A percentile compares a stretch with the other conserved stretches of the same genome.
These are phyloP conservation scores for Aspergillus sclerotioniger DNA, from an alignment of 495 filamentous ascomycete species.

Conservation along the genomic window DNA sequence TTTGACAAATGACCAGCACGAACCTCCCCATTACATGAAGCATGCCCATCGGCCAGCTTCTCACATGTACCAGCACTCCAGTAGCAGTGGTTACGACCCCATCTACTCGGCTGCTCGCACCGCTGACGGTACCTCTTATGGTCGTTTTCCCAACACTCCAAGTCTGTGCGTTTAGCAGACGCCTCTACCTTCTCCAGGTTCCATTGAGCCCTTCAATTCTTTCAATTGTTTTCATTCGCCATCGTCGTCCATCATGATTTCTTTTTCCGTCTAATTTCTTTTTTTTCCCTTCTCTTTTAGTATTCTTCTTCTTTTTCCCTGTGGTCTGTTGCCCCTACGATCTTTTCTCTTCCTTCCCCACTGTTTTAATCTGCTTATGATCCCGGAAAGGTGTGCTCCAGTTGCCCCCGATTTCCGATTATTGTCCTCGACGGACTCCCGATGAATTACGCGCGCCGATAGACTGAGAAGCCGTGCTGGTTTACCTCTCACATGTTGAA, in stretches of 20 bases:
- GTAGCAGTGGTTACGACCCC: conserved; percentile 33
- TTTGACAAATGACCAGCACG: conserved; percentile 23
- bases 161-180: conserved; percentile 34
- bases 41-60: conserved; percentile 18
- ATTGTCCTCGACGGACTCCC: background rate
- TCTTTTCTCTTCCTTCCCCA: conserved; percentile 1
- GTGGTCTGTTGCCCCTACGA: conserved; percentile 1
- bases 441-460: background rate
- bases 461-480: background rate
- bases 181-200: background rate
- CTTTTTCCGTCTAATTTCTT: conserved; percentile 6
- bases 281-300: conserved; percentile 18
- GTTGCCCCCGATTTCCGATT: background rate
- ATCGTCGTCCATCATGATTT: conserved; percentile 7
- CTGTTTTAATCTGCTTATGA: background rate
- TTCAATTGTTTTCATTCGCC: conserved; percentile 8
- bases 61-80: conserved; percentile 22
- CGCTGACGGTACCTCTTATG: conserved; percentile 21
- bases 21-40: conserved; percentile 24
- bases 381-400: conserved; percentile 2
- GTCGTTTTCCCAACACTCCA: conserved; percentile 34
- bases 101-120: conserved; percentile 28
- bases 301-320: conserved; percentile 15
- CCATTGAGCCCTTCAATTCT: conserved; percentile 4
- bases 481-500: background rate